Evolutionary conservation across 352 stramenopile species (phyloP).

Genomic region (Phytopythium sindhum): DNA sequence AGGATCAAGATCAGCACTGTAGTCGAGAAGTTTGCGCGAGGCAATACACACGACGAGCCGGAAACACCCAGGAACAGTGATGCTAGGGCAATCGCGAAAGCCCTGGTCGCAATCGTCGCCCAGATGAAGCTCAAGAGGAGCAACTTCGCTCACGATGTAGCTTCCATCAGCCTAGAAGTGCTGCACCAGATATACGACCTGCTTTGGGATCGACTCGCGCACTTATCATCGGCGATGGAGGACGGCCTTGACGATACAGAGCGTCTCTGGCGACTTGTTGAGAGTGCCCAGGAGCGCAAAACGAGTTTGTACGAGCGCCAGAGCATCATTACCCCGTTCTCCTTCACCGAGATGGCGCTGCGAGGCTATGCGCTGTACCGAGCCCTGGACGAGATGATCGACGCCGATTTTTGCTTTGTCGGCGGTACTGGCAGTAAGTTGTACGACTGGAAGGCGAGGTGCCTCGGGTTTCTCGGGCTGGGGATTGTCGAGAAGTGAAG

Average conservation of each 20-base stretch:
- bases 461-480: no score
- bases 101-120: not conserved
- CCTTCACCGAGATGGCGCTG: not conserved
- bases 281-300: not conserved
- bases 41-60: not conserved
- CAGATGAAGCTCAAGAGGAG: not conserved
- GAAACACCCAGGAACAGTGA: not conserved
- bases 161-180: not conserved
- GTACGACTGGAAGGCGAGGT: no score
- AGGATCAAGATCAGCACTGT: not conserved
- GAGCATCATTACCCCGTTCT: not conserved
- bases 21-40: not conserved
- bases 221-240: not conserved
- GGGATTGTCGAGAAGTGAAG: no score
- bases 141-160: not conserved
- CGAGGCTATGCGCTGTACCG: constrained; percentile 2
- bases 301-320: not conserved
- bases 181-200: not conserved
- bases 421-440: not conserved
- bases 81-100: no score
- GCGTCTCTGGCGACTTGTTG: not conserved
- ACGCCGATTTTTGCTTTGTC: not conserved
- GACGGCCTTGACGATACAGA: not conserved
- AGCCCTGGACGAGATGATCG: not conserved
- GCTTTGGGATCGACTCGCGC: not conserved